Evolutionary conservation across 345 rosid species (phyloP).

Genomic region (Bruguiera gymnorhiza): DNA sequence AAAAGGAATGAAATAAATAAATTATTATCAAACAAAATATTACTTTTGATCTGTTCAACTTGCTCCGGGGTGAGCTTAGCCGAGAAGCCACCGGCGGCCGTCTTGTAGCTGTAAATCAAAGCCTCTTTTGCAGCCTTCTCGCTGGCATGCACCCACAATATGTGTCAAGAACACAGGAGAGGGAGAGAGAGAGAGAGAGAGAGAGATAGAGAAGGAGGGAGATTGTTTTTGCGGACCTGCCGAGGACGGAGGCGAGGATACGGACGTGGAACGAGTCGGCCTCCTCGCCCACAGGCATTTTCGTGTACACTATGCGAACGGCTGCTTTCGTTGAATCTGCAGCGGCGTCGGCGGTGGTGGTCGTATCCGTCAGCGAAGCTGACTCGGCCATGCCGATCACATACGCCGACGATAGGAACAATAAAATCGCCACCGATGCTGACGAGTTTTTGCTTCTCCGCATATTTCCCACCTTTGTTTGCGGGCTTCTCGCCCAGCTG

Average conservation of each 20-base stretch:
- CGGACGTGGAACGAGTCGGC: constrained; percentile 64
- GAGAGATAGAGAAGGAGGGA: background rate
- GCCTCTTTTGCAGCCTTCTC: constrained; percentile 82
- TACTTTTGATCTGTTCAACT: constrained; percentile 66
- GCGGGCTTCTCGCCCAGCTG: no score
- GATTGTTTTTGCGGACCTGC: constrained; percentile 40
- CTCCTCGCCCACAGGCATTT: constrained; percentile 52
- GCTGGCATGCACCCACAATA: constrained; percentile 20
- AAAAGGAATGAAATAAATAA: background rate
- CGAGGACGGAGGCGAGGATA: constrained; percentile 69
- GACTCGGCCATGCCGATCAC: constrained; percentile 41
- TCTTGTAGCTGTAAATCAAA: constrained; percentile 67
- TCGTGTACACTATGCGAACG: constrained; percentile 81
- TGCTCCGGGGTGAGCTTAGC: constrained; percentile 82
- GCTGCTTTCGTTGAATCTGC: constrained; percentile 33
- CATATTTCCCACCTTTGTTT: background rate
- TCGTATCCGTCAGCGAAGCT: background rate
- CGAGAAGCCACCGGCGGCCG: constrained; percentile 82
- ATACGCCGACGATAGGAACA: background rate
- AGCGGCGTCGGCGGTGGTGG: constrained; percentile 16
- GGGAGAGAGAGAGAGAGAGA: constrained; percentile 21
- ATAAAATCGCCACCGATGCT: background rate
- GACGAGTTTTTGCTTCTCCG: background rate
- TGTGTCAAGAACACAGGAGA: background rate
- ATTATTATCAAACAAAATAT: constrained; percentile 2